Evolutionary conservation across 441 rosid genomes (phyloP).

Genomic region (Erodium trifolium): DNA sequence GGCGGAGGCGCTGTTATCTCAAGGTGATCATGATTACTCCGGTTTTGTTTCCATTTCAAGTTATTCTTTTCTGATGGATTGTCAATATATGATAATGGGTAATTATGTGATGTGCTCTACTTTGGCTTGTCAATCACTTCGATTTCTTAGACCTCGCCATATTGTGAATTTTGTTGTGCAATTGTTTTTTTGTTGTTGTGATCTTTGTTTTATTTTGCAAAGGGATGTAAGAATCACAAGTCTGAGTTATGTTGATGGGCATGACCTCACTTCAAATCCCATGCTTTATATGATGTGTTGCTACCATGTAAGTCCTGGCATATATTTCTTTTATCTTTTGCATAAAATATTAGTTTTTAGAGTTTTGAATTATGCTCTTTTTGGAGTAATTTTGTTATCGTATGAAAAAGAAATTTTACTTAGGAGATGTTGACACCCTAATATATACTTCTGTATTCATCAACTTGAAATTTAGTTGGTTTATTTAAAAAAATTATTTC

Average conservation of each 20-base stretch:
- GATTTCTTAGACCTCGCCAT: too few relatives aligned
- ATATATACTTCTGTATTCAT: background rate
- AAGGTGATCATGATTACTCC: too few relatives aligned
- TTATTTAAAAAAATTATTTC: background rate
- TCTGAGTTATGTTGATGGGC: conserved; percentile 96
- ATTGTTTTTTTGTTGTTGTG: too few relatives aligned
- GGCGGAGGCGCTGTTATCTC: conserved; percentile 31
- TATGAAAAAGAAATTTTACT: background rate
- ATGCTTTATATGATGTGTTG: conserved; percentile 97
- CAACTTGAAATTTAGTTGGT: background rate
- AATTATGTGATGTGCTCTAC: too few relatives aligned
- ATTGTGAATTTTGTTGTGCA: too few relatives aligned
- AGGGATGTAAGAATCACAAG: too few relatives aligned
- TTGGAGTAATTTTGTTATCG: background rate
- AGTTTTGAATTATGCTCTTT: background rate
- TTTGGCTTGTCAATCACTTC: too few relatives aligned
- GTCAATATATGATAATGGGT: too few relatives aligned
- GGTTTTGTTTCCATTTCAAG: too few relatives aligned
- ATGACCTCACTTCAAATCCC: conserved; percentile 86
- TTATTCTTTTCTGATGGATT: too few relatives aligned
- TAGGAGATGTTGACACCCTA: background rate
- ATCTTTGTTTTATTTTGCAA: too few relatives aligned
- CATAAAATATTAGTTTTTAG: background rate
- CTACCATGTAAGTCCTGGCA: conserved; percentile 79
- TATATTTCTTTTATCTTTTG: too few relatives aligned